These are phyloP conservation scores for Trichoderma guizhouense DNA, from an alignment of 2,329 filamentous ascomycete genomes.

Conservation along the genomic window DNA sequence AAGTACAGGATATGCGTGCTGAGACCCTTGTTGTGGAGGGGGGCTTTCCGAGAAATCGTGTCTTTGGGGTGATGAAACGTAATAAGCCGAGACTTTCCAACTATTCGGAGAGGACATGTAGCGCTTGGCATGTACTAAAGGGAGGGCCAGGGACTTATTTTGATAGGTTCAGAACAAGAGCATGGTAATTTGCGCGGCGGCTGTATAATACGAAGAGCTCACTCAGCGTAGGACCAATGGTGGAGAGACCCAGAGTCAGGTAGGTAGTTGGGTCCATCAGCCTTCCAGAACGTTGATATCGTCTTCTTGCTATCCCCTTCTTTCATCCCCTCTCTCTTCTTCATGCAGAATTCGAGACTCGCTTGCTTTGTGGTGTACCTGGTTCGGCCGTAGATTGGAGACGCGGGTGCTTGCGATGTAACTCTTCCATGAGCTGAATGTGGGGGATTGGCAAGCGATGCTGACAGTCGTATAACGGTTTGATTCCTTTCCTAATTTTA, in stretches of 20 bases:
- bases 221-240: neutral
- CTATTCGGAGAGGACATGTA: neutral
- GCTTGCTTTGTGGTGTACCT: neutral
- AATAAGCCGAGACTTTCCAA: neutral
- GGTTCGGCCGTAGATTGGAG: neutral
- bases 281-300: neutral
- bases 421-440: neutral
- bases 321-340: neutral
- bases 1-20: neutral
- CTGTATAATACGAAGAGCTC: neutral
- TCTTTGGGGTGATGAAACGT: neutral
- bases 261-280: neutral
- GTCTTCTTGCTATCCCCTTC: neutral
- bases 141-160: neutral
- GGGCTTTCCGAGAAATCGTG: neutral
- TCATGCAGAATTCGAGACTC: neutral
- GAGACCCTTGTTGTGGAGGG: neutral
- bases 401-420: neutral
- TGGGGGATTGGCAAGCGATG: neutral
- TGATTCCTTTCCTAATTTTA: neutral
- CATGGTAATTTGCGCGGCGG: neutral
- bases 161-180: neutral
- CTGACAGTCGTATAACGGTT: neutral
- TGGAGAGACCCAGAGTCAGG: neutral
- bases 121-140: neutral